These are phyloP conservation scores for Fusarium solani-melongenae DNA, from an alignment of 2,329 filamentous ascomycete genomes.

Conservation along the genomic window DNA sequence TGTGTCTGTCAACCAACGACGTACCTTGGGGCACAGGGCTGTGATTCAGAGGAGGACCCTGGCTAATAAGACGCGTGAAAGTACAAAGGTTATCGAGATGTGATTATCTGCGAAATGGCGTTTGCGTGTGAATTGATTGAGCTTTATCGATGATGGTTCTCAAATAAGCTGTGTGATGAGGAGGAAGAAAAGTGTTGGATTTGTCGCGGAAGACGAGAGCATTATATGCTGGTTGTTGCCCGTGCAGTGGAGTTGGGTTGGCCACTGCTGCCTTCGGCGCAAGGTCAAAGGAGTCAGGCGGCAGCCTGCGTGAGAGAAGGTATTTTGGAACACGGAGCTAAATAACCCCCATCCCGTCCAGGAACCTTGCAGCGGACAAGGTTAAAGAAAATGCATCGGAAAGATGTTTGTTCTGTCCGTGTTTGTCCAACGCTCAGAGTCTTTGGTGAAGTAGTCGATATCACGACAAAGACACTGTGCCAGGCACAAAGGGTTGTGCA, in stretches of 20 bases:
- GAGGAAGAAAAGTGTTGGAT: background rate
- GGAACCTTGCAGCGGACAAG: background rate
- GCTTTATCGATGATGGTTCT: background rate
- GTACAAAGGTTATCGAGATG: background rate
- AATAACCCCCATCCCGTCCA: background rate
- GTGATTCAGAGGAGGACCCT: constrained; percentile 19
- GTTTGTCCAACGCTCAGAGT: background rate
- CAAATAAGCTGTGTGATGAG: background rate
- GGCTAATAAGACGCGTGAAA: background rate
- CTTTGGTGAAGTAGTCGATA: background rate
- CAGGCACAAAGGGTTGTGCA: background rate
- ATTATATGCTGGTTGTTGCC: background rate
- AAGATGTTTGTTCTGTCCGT: background rate
- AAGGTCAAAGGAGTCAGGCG: constrained; percentile 20
- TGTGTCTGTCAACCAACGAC: constrained; percentile 20
- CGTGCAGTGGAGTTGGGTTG: constrained; percentile 18
- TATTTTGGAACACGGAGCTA: background rate
- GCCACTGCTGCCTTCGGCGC: constrained; percentile 35
- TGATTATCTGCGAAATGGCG: background rate
- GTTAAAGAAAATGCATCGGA: background rate
- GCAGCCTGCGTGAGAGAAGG: background rate
- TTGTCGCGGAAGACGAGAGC: background rate
- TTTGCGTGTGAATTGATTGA: background rate
- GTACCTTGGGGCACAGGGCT: constrained; percentile 33
- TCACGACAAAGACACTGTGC: background rate